phyloP scores from a whole-genome alignment of 352 stramenopile species.

The Phytopythium chamaehyphon region DNA sequence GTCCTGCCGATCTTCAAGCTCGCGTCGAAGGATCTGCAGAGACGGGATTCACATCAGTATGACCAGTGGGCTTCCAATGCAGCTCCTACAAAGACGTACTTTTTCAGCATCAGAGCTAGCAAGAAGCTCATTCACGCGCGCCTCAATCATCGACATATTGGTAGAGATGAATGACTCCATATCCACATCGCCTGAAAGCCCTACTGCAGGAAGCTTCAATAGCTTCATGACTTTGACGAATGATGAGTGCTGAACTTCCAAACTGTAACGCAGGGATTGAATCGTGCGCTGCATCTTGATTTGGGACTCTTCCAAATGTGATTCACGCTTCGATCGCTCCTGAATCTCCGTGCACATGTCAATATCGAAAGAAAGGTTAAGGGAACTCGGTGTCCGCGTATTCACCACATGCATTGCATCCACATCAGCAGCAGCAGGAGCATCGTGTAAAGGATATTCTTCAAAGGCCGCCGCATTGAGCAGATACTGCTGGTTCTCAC shows the following conservation, averaged over 20 bases:
- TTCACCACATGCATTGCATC: background rate
- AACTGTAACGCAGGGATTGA: slow-evolving; percentile 43
- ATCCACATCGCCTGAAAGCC: slow-evolving; percentile 23
- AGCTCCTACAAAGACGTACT: slow-evolving; percentile 13
- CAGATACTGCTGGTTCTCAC: slow-evolving; percentile 82
- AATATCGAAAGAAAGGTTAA: slow-evolving; percentile 45
- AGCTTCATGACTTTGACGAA: slow-evolving; percentile 53
- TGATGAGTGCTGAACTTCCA: slow-evolving; percentile 50
- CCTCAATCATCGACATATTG: slow-evolving; percentile 48
- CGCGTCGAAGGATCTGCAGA: slow-evolving; percentile 19
- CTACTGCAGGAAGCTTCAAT: slow-evolving; percentile 34
- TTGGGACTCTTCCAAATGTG: slow-evolving; percentile 58
- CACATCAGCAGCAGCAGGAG: background rate
- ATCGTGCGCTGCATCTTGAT: slow-evolving; percentile 65
- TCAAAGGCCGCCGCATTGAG: slow-evolving; percentile 78
- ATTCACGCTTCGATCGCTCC: slow-evolving; percentile 60
- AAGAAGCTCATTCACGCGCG: slow-evolving; percentile 51
- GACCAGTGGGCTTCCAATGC: too few species aligned
- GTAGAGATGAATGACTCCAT: slow-evolving; percentile 36
- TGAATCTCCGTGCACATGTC: slow-evolving; percentile 67
- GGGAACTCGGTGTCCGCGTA: slow-evolving; percentile 15
- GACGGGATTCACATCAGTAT: slow-evolving; percentile 1
- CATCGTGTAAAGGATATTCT: slow-evolving; percentile 74
- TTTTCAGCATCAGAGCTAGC: slow-evolving; percentile 56
- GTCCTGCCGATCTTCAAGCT: slow-evolving; percentile 52